phyloP scores from a whole-genome alignment of 2,329 filamentous ascomycete genomes.

The Sporothrix dimorphospora region DNA sequence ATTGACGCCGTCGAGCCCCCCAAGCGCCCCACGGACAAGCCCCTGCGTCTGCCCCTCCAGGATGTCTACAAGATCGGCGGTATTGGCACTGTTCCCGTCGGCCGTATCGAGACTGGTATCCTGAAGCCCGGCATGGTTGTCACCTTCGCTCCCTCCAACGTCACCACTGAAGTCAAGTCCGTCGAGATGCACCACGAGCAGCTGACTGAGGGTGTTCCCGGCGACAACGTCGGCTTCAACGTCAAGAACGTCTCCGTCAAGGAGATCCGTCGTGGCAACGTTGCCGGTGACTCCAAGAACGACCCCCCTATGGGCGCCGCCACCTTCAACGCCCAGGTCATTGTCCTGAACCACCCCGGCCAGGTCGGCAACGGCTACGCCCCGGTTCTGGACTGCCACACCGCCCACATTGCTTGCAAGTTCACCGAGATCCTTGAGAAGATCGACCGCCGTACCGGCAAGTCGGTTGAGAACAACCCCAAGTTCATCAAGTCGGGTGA shows the following conservation, averaged over 20 bases:
- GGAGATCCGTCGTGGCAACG: slow-evolving; percentile 99
- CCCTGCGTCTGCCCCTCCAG: slow-evolving; percentile 98
- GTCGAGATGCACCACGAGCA: slow-evolving; percentile 99
- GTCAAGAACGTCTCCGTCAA: slow-evolving; percentile 99
- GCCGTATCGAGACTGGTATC: slow-evolving; percentile 99
- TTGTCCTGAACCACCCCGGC: slow-evolving; percentile 99
- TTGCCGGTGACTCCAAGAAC: slow-evolving; percentile 99
- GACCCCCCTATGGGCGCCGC: slow-evolving; percentile 88
- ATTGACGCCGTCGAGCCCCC: slow-evolving; percentile 95
- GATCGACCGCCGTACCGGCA: slow-evolving; percentile 99
- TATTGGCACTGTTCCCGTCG: slow-evolving; percentile 99
- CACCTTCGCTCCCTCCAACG: slow-evolving; percentile 96
- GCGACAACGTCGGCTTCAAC: slow-evolving; percentile 99
- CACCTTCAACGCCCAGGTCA: slow-evolving; percentile 99
- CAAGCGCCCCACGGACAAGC: slow-evolving; percentile 95
- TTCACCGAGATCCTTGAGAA: slow-evolving; percentile 99
- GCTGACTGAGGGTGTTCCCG: slow-evolving; percentile 90
- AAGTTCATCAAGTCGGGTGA: slow-evolving; percentile 99
- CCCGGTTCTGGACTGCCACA: slow-evolving; percentile 99
- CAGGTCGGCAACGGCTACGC: slow-evolving; percentile 99
- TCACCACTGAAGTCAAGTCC: slow-evolving; percentile 99
- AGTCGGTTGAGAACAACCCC: slow-evolving; percentile 86
- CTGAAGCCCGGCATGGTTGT: slow-evolving; percentile 93
- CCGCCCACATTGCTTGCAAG: slow-evolving; percentile 99
- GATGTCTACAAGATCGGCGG: slow-evolving; percentile 99